Evolutionary conservation across 805 yeast genomes (phyloP), one percentile per base, ranked within the genome.

Genomic region (Ogataea corticis): DNA sequence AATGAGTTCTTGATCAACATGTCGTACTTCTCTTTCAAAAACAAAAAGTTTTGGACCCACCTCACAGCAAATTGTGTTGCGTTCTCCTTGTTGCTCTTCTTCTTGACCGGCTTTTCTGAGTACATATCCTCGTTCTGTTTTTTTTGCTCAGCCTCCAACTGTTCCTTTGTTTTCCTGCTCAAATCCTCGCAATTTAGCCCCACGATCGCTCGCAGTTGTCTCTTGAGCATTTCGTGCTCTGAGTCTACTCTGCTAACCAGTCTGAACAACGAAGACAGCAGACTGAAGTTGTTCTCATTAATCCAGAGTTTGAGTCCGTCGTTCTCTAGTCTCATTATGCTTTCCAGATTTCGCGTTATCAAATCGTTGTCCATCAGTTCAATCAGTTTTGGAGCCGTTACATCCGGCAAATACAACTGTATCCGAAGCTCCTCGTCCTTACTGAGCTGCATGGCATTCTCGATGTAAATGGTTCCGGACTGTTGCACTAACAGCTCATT

Each of bases 231-330:
- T 25, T 71, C 72, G 44, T 73, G 72, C 11, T 76, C 77, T 0
- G 69, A 63, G 49, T 81, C 87, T 3, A 83, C 80, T 43, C 84
- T 70, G 14, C 70, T 66, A 6, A 80, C 63, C 30, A 85, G 64
- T 11, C 67, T 67, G 59, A 76, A 84, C 11, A 80, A 57, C n/a
- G 74, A 62, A 10, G 57, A 55, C 32, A 87, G 61, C 40, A 78
- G 77, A 0, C 58, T 64, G 34, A 58, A 56, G 50, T 73, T 68
- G 19, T 75, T 67, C 13, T 79, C 75, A 17, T 63, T 62, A 13
- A 84, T 65, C 87, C 88, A 83, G 37, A 61, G 65, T 28, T 69
- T 67, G 27, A 86, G 65, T 1, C 94, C 91, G 27, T 82, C 79
- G 33, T 68, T 68, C 41, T 74, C 77, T 30, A 71, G 63, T 9